phyloP scores from a whole-genome alignment of 805 yeast genomes.

The Diddensiella transvaalensis region DNA sequence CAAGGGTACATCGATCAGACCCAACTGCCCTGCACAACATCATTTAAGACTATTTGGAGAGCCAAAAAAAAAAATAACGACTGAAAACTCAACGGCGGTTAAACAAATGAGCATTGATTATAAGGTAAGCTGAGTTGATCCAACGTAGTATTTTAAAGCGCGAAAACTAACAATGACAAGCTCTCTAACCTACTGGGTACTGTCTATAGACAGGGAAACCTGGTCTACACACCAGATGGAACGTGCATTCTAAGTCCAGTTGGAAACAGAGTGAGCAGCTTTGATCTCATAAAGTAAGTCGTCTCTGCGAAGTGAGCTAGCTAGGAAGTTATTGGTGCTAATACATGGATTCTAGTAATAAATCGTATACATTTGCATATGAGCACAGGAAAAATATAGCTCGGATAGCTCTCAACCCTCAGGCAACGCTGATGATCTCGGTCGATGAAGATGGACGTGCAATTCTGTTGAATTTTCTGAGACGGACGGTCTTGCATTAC shows the following conservation, averaged over 20 bases:
- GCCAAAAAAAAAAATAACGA: too few species aligned
- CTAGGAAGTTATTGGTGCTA: not conserved
- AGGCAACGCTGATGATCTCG: slow-evolving; percentile 72
- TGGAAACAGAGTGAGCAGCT: slow-evolving; percentile 87
- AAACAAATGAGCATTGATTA: slow-evolving; percentile 83
- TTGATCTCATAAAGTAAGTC: slow-evolving; percentile 63
- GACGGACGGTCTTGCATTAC: slow-evolving; percentile 85
- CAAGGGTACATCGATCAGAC: too few species aligned
- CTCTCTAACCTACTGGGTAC: slow-evolving; percentile 90
- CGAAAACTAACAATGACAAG: slow-evolving; percentile 31
- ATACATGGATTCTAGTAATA: slow-evolving; percentile 39
- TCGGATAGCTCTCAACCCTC: slow-evolving; percentile 76
- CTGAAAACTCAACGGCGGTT: not conserved
- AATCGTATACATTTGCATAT: slow-evolving; percentile 83
- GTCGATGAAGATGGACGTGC: slow-evolving; percentile 94
- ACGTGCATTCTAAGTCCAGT: slow-evolving; percentile 82
- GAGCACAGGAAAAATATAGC: slow-evolving; percentile 86
- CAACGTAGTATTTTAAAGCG: not conserved
- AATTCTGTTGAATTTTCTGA: slow-evolving; percentile 76
- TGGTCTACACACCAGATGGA: slow-evolving; percentile 84
- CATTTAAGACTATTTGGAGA: too few species aligned
- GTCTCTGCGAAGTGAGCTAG: too few species aligned
- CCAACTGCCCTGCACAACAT: too few species aligned
- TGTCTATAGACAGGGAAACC: slow-evolving; percentile 89
- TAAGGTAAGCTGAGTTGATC: slow-evolving; percentile 24